Conservation (phyloP, 495 filamentous ascomycete species). For the Trichoderma reesei region DNA sequence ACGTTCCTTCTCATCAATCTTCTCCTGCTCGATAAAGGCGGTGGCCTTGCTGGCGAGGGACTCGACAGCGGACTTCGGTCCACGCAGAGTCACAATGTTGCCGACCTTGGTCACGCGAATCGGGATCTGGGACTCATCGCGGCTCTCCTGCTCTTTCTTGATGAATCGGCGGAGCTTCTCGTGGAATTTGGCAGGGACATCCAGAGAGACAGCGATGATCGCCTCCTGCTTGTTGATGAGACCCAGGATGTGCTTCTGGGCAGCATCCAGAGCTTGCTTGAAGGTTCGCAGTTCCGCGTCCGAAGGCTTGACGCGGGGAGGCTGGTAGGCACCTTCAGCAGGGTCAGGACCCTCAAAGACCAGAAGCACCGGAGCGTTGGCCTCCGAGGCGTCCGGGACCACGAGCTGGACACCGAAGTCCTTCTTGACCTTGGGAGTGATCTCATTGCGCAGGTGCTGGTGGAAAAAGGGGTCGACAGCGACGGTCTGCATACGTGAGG, state of each 20-base stretch:
- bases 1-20: conserved; percentile 79
- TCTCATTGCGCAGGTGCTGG: conserved; percentile 56
- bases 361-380: conserved; percentile 59
- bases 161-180: conserved; percentile 72
- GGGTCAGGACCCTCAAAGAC: conserved; percentile 68
- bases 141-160: conserved; percentile 60
- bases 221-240: conserved; percentile 64
- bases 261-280: conserved; percentile 59
- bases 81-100: conserved; percentile 59
- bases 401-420: conserved; percentile 74
- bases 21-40: conserved; percentile 72
- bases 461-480: conserved; percentile 82
- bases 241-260: conserved; percentile 56
- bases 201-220: conserved; percentile 53
- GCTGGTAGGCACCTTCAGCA: conserved; percentile 48
- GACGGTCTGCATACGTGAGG: conserved; percentile 58
- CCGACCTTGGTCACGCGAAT: conserved; percentile 53
- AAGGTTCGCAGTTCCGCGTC: conserved; percentile 53
- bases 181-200: conserved; percentile 65
- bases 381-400: conserved; percentile 52
- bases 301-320: conserved; percentile 49
- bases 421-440: conserved; percentile 51
- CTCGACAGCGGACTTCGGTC: conserved; percentile 61
- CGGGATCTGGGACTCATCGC: conserved; percentile 56
- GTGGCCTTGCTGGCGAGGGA: conserved; percentile 58